Percentiles rank a stretch among this genome's conserved stretches.
Conservation (phyloP, 495 filamentous ascomycete genomes). For the Neurospora africana region DNA sequence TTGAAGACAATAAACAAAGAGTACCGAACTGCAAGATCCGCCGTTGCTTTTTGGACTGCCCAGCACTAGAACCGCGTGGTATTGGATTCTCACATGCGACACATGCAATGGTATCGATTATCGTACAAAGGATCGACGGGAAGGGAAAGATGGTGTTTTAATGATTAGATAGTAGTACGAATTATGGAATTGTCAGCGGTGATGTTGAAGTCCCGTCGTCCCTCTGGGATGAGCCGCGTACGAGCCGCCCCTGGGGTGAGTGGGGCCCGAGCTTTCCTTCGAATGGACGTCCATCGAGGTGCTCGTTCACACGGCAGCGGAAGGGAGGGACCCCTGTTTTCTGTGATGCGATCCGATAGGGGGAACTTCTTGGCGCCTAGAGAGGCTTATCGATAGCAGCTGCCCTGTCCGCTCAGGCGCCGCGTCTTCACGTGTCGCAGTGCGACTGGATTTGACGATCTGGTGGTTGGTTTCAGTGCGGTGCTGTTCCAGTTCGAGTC, state of each 20-base stretch:
- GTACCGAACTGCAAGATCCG: background rate
- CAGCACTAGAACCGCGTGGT: background rate
- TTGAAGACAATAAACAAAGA: background rate
- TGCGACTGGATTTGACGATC: background rate
- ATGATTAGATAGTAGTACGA: background rate
- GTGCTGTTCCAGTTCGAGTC: background rate
- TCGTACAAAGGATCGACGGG: background rate
- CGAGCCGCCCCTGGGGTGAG: background rate
- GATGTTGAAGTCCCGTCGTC: background rate
- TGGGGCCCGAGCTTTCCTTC: background rate
- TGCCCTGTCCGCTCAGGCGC: background rate
- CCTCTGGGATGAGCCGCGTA: background rate
- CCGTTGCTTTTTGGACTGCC: background rate
- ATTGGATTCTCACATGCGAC: background rate
- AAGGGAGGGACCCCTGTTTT: background rate
- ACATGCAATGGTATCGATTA: background rate
- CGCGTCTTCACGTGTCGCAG: background rate
- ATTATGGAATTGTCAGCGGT: background rate
- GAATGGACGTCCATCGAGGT: background rate
- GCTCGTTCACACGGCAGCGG: background rate
- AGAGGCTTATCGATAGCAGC: background rate
- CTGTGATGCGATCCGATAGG: background rate
- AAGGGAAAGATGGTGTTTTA: background rate
- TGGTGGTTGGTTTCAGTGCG: background rate
- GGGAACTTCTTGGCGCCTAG: background rate